These are phyloP conservation scores for Scopulariopsis brevicaulis DNA, from an alignment of 2,329 filamentous ascomycete species.

Conservation along the genomic window DNA sequence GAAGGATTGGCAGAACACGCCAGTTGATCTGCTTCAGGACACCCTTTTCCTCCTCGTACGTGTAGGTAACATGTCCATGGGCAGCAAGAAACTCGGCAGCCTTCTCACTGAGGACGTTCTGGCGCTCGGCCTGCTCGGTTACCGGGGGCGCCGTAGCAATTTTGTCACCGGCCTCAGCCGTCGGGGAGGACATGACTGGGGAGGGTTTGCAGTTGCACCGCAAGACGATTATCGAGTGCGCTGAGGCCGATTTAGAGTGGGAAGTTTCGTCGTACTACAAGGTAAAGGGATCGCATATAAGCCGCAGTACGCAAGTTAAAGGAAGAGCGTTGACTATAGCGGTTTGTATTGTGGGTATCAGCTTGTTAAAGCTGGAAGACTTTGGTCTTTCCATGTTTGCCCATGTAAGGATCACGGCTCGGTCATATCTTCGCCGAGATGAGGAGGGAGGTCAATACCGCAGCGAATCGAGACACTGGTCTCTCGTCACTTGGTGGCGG, in stretches of 20 bases:
- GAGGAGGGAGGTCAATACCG: too few relatives aligned
- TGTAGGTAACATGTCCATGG: slow-evolving; percentile 27
- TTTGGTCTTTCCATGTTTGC: too few relatives aligned
- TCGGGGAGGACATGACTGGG: background rate
- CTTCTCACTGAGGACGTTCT: slow-evolving; percentile 19
- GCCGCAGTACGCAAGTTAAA: too few relatives aligned
- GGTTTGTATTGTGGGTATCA: too few relatives aligned
- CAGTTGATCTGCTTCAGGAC: slow-evolving; percentile 34
- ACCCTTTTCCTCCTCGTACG: slow-evolving; percentile 34
- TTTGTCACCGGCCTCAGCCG: background rate
- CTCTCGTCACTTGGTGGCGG: too few relatives aligned
- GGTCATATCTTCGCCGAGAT: too few relatives aligned
- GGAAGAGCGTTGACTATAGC: too few relatives aligned
- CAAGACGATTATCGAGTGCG: background rate
- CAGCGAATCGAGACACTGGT: too few relatives aligned
- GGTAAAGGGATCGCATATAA: too few relatives aligned
- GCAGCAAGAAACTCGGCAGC: slow-evolving; percentile 31
- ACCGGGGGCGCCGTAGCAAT: background rate
- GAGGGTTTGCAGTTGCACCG: background rate
- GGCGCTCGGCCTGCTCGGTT: background rate
- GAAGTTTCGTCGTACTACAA: too few relatives aligned
- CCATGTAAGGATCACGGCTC: too few relatives aligned
- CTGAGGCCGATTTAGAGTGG: background rate
- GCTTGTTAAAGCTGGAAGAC: too few relatives aligned
- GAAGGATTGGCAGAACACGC: slow-evolving; percentile 35